Percentiles rank a stretch among this genome's conserved stretches.
phyloP scores from a whole-genome alignment of 768 basidiomycete species.

The Pleurotus sapidus region DNA sequence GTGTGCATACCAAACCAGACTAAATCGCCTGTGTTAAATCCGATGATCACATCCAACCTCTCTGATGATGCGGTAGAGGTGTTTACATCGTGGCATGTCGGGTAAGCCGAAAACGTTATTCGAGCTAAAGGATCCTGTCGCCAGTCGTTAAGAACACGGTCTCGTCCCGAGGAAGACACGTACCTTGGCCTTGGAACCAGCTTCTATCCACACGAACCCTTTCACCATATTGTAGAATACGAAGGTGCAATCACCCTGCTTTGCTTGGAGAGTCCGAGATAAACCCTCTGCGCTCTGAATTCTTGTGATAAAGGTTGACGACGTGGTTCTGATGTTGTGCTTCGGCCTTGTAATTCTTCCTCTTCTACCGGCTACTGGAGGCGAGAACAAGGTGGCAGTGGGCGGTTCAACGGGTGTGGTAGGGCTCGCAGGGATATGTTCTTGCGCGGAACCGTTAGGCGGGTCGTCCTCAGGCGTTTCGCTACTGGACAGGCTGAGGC shows the following conservation, averaged over 20 bases:
- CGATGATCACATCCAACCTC: conserved; percentile 84
- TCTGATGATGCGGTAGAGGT: conserved; percentile 71
- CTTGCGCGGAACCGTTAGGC: conserved; percentile 34
- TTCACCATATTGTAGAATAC: conserved; percentile 87
- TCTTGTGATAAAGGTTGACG: conserved; percentile 89
- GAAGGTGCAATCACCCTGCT: conserved; percentile 84
- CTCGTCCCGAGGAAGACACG: conserved; percentile 9
- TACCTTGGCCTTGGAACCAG: conserved; percentile 83
- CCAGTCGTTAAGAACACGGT: too few species aligned
- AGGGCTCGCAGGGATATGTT: conserved; percentile 32
- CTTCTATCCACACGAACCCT: conserved; percentile 83
- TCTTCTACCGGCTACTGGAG: conserved; percentile 58
- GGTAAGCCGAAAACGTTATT: conserved; percentile 82
- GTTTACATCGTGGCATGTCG: conserved; percentile 92
- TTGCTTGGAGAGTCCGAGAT: conserved; percentile 64
- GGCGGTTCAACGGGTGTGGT: conserved; percentile 31
- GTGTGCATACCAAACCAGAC: conserved; percentile 80
- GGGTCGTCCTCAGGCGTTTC: conserved; percentile 68
- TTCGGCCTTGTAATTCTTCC: conserved; percentile 70
- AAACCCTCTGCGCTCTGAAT: conserved; percentile 80
- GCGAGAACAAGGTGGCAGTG: conserved; percentile 61
- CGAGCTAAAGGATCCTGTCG: conserved; percentile 80
- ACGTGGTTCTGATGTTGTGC: conserved; percentile 87
- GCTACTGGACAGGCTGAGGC: conserved; percentile 77
- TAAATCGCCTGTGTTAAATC: conserved; percentile 92